phyloP scores from a whole-genome alignment of 768 basidiomycete species.

The Trametes gibbosa region DNA sequence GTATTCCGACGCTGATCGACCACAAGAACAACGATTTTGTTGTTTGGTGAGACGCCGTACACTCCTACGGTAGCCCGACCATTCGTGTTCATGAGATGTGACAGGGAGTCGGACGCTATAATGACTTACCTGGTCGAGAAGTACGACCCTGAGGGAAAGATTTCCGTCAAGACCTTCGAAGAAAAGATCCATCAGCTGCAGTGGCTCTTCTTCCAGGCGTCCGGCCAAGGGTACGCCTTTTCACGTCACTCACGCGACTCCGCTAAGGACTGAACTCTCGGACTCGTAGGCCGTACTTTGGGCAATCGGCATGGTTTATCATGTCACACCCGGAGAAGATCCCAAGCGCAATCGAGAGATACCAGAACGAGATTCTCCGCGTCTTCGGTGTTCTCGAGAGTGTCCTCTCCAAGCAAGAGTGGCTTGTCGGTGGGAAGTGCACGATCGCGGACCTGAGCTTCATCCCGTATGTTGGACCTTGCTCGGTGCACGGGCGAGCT shows the following conservation, averaged over 20 bases:
- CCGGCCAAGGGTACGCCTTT: neutral
- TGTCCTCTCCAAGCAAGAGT: slow-evolving; percentile 21
- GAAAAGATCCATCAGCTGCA: slow-evolving; percentile 23
- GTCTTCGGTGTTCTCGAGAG: slow-evolving; percentile 26
- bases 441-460: neutral
- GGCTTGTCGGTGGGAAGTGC: neutral
- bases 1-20: slow-evolving; percentile 32
- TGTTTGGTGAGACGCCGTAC: too few species aligned
- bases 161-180: neutral
- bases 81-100: too few species aligned
- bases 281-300: slow-evolving; percentile 21
- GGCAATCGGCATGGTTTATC: slow-evolving; percentile 24
- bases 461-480: neutral
- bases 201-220: slow-evolving; percentile 40
- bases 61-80: too few species aligned
- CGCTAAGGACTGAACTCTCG: neutral
- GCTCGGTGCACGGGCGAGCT: neutral
- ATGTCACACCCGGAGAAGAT: slow-evolving; percentile 24
- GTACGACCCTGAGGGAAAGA: slow-evolving; percentile 39
- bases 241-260: neutral
- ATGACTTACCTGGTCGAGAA: slow-evolving; percentile 37
- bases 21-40: slow-evolving; percentile 25
- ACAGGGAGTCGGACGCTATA: slow-evolving; percentile 30
- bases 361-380: slow-evolving; percentile 25
- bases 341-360: slow-evolving; percentile 25